Evolutionary conservation across 1,139 yeast species (phyloP).

Genomic region (Yamadazyma sp.): DNA sequence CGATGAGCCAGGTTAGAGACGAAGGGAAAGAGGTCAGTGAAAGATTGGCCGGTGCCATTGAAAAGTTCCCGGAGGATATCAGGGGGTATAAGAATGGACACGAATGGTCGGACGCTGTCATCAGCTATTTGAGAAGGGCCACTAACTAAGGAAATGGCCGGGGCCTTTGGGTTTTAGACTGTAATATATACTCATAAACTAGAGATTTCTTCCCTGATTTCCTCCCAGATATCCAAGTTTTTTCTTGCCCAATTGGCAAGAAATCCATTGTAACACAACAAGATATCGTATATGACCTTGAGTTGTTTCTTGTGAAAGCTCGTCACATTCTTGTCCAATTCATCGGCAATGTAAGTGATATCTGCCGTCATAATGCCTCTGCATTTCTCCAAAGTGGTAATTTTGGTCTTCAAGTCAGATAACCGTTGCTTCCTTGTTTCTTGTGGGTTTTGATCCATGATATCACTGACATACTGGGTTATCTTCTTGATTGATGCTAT

Average conservation of each 20-base stretch:
- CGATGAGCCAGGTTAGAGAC: slow-evolving; percentile 52
- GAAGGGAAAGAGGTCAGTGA: slow-evolving; percentile 50
- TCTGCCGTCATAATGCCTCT: slow-evolving; percentile 59
- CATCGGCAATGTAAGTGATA: slow-evolving; percentile 51
- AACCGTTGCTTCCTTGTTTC: slow-evolving; percentile 60
- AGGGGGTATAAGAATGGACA: slow-evolving; percentile 35
- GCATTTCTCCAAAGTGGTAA: slow-evolving; percentile 56
- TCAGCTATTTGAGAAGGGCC: slow-evolving; percentile 28
- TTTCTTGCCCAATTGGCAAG: slow-evolving; percentile 70
- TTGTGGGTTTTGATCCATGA: slow-evolving; percentile 72
- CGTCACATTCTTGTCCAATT: slow-evolving; percentile 49
- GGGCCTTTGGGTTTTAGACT: no score
- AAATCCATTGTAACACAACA: slow-evolving; percentile 54
- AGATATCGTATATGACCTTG: slow-evolving; percentile 38
- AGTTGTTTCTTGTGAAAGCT: slow-evolving; percentile 54
- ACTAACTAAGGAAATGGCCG: no score
- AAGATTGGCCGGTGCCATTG: slow-evolving; percentile 40
- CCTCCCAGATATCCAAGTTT: slow-evolving; percentile 74
- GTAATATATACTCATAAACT: slow-evolving; percentile 12
- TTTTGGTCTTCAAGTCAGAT: slow-evolving; percentile 50
- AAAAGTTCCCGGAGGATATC: slow-evolving; percentile 41
- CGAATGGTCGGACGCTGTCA: slow-evolving; percentile 43
- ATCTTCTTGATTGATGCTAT: slow-evolving; percentile 46
- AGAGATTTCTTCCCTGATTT: slow-evolving; percentile 48
- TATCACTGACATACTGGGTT: slow-evolving; percentile 64